Evolutionary conservation across 257 asterid species (phyloP), one percentile per base, ranked within the genome.

Genomic region (Solanum piurae): DNA sequence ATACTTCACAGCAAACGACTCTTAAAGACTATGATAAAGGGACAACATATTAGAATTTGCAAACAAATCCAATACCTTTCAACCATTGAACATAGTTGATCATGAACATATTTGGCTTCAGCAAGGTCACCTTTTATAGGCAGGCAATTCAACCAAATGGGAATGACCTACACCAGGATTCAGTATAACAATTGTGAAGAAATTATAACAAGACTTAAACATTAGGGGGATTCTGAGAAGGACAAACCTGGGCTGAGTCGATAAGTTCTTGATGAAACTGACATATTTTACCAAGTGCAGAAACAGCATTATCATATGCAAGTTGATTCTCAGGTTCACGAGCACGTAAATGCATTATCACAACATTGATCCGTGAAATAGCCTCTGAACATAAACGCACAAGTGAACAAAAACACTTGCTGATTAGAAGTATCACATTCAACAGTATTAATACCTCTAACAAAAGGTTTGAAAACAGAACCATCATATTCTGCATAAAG

Each of bases 101-200:
- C 99, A 52, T 97, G 99, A 76, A 95, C 99, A 88, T 89, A 94
- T 89, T 95, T 95, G 29, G 98, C 98, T 90, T 97, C 98, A 86
- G 90, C 89, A 13, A 94, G 89, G 88, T 95, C 98, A 75, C 95
- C 95, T 90, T 94, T 97, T 87, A 97, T 90, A 2, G 99, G 99
- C 91, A 95, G 91, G 92, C 98, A 97, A 91, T 93, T 83, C 94
- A 97, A 89, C 99, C 99, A 97, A 40, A 98, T 97, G 71, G 98
- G 98, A 88, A 95, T 91, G 68, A 97, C 97, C 99, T 97, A 92
- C 69, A 88, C 62, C 0, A 44, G 11, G 6, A 23, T 73, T 20
- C 25, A 10, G 29, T 34, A 36, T 44, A 2, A 68, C 23, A 68
- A 68, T 68, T 66, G 36, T 44, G 52, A 44, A 52, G 62, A 52